Percentiles rank a stretch among this genome's conserved stretches.
Conservation (phyloP, 805 yeast genomes). For the Candida orba region DNA sequence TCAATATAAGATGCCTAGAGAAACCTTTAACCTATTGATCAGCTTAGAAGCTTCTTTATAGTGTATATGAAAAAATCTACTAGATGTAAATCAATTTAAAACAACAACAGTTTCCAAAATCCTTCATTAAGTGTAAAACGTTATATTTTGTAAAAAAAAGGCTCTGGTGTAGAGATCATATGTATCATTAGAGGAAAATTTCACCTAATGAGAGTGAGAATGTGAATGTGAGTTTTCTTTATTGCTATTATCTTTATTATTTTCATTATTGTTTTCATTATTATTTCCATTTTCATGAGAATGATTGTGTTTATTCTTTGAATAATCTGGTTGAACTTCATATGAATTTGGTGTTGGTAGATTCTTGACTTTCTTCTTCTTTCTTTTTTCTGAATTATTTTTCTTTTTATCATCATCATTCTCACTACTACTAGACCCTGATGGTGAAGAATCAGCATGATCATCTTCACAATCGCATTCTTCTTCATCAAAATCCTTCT, state of each 20-base stretch:
- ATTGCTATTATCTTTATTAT: neutral
- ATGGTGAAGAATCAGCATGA: slow-evolving; percentile 18
- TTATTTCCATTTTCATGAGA: slow-evolving; percentile 2
- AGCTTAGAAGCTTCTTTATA: slow-evolving; percentile 45
- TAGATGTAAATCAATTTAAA: neutral
- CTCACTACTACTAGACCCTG: slow-evolving; percentile 33
- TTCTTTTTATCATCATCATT: slow-evolving; percentile 24
- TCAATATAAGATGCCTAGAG: slow-evolving; percentile 85
- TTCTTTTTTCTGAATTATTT: slow-evolving; percentile 24
- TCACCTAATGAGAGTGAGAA: neutral
- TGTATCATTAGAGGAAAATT: too few relatives aligned
- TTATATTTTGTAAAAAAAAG: neutral
- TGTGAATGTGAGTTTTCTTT: neutral
- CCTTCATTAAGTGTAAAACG: neutral
- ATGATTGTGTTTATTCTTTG: slow-evolving; percentile 14
- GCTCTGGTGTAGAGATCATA: neutral
- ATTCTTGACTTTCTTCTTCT: slow-evolving; percentile 26
- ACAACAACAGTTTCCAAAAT: too few relatives aligned
- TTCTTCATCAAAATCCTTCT: slow-evolving; percentile 45
- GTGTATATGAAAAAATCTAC: neutral
- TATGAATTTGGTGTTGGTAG: slow-evolving; percentile 69
- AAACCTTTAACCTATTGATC: slow-evolving; percentile 65
- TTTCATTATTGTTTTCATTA: neutral
- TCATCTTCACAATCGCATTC: slow-evolving; percentile 27
- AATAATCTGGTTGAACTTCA: slow-evolving; percentile 72